Evolutionary conservation across 2,329 filamentous ascomycete species (phyloP).

Genomic region (Trichoderma afroharzianum): DNA sequence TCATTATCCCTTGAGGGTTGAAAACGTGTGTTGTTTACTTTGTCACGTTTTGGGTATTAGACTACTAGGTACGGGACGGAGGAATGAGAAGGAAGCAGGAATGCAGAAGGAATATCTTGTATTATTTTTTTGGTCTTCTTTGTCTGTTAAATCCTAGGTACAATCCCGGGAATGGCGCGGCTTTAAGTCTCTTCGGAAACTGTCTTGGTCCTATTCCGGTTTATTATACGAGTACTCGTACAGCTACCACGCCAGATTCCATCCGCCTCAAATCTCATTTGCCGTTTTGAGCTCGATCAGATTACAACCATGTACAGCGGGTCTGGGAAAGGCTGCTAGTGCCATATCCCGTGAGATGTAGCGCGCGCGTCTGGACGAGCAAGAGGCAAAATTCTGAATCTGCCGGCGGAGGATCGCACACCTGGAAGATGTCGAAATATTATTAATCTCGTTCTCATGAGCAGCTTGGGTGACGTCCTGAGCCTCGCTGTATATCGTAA

Average conservation of each 20-base stretch:
- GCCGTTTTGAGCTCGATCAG: neutral
- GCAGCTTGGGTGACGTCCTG: neutral
- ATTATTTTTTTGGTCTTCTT: neutral
- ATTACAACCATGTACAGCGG: neutral
- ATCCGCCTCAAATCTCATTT: neutral
- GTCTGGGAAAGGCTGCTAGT: neutral
- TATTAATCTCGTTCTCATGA: neutral
- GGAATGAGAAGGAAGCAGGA: neutral
- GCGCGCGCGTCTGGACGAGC: constrained; percentile 1
- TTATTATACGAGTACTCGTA: neutral
- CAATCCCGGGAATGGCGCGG: neutral
- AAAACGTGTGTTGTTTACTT: neutral
- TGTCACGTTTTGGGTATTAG: neutral
- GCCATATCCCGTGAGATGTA: neutral
- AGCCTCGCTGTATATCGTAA: neutral
- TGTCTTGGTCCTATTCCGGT: neutral
- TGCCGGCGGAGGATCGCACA: neutral
- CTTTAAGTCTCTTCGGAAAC: neutral
- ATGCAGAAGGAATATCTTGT: neutral
- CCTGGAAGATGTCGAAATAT: neutral
- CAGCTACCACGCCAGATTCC: neutral
- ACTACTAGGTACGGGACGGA: neutral
- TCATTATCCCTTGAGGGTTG: neutral
- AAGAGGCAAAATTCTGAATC: neutral
- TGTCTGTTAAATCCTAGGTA: neutral